These are phyloP conservation scores for Alternaria ventricosa DNA, from an alignment of 2,329 filamentous ascomycete species.

Conservation along the genomic window DNA sequence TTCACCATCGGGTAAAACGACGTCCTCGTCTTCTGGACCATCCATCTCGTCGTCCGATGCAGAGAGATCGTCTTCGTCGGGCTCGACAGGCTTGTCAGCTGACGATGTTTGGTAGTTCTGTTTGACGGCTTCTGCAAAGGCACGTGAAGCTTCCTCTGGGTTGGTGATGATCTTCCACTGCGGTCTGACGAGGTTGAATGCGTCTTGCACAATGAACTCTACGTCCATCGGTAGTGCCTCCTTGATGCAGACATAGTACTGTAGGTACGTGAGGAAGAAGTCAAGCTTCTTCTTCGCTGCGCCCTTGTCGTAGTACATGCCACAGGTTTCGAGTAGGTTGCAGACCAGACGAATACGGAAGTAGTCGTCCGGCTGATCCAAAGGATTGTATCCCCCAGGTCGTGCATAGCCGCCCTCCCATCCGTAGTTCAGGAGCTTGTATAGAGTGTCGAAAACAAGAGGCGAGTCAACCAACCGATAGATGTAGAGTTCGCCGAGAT, in stretches of 20 bases:
- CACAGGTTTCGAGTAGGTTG: constrained; percentile 91
- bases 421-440: constrained; percentile 92
- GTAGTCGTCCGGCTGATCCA: constrained; percentile 92
- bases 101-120: constrained; percentile 86
- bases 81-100: constrained; percentile 71
- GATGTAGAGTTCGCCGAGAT: constrained; percentile 94
- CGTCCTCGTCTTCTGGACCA: constrained; percentile 55
- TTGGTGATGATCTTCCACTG: constrained; percentile 89
- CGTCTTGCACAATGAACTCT: constrained; percentile 94
- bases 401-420: constrained; percentile 82
- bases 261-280: constrained; percentile 95
- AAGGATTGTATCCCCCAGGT: constrained; percentile 75
- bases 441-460: constrained; percentile 93
- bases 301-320: constrained; percentile 93
- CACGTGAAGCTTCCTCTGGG: constrained; percentile 79
- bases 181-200: constrained; percentile 81
- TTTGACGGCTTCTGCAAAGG: constrained; percentile 86
- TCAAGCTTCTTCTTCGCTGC: constrained; percentile 96
- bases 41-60: constrained; percentile 77
- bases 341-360: constrained; percentile 92
- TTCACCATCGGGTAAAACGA: constrained; percentile 58
- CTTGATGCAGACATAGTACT: constrained; percentile 95
- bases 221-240: constrained; percentile 92
- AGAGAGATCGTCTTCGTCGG: constrained; percentile 73
- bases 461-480: constrained; percentile 96